These are phyloP conservation scores for Fusarium verrucosum DNA, from an alignment of 2,329 filamentous ascomycete genomes.

Conservation along the genomic window DNA sequence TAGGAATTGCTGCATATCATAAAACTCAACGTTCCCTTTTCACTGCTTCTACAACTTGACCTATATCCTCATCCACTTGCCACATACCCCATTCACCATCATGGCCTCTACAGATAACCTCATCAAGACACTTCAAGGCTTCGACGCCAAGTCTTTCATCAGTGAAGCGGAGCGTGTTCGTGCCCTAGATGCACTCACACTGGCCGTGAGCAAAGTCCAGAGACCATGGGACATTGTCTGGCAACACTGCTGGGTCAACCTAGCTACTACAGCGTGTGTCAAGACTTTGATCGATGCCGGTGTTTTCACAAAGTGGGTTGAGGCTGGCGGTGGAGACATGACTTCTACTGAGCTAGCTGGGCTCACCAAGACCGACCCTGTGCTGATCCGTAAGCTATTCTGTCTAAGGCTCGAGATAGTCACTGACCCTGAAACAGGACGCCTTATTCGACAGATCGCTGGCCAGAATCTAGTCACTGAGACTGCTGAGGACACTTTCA, in stretches of 20 bases:
- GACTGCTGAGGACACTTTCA: slow-evolving; percentile 48
- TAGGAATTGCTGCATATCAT: too few relatives aligned
- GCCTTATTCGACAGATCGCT: slow-evolving; percentile 50
- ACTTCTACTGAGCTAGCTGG: slow-evolving; percentile 47
- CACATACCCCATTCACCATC: too few relatives aligned
- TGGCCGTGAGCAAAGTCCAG: slow-evolving; percentile 47
- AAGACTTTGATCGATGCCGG: slow-evolving; percentile 52
- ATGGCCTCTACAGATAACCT: slow-evolving; percentile 36
- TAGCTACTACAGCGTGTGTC: slow-evolving; percentile 47
- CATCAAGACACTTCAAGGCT: slow-evolving; percentile 38
- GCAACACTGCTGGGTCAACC: slow-evolving; percentile 51
- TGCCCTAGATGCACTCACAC: slow-evolving; percentile 46
- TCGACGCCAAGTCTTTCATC: slow-evolving; percentile 45
- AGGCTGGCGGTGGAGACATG: slow-evolving; percentile 42
- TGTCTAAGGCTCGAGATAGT: not conserved
- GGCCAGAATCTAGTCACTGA: slow-evolving; percentile 50
- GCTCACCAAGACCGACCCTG: slow-evolving; percentile 47
- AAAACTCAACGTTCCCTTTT: too few relatives aligned
- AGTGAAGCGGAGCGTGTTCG: slow-evolving; percentile 48
- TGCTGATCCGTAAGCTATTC: slow-evolving; percentile 46
- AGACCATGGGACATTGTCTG: slow-evolving; percentile 53
- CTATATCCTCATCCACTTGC: too few relatives aligned
- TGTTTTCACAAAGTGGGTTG: slow-evolving; percentile 50
- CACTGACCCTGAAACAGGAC: slow-evolving; percentile 30
- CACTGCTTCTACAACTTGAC: too few relatives aligned